Percentiles rank a stretch among this genome's conserved stretches.
Conservation (phyloP, 2,329 filamentous ascomycete species). For the Cladosporium sp. region DNA sequence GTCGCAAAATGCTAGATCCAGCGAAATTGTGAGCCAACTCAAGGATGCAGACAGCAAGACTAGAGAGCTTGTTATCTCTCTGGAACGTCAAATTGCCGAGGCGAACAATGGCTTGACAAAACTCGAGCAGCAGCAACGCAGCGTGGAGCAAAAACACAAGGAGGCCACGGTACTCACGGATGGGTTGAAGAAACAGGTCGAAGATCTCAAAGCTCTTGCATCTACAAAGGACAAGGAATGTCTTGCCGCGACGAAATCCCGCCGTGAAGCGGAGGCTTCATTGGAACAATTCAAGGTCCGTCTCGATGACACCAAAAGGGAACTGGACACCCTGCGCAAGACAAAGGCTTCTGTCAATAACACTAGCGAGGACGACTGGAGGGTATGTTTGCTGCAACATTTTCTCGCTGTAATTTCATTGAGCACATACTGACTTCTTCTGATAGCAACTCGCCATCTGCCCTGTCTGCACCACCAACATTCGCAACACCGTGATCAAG, state of each 20-base stretch:
- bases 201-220: slow-evolving; percentile 68
- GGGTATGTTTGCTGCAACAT: slow-evolving; percentile 31
- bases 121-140: slow-evolving; percentile 66
- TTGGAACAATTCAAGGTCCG: slow-evolving; percentile 73
- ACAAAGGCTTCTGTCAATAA: slow-evolving; percentile 64
- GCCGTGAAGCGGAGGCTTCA: slow-evolving; percentile 62
- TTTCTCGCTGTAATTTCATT: neutral
- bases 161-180: slow-evolving; percentile 69
- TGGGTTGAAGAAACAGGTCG: slow-evolving; percentile 67
- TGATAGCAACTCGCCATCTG: slow-evolving; percentile 71
- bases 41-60: slow-evolving; percentile 84
- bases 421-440: neutral
- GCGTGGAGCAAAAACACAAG: slow-evolving; percentile 64
- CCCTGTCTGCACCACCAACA: slow-evolving; percentile 84
- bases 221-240: slow-evolving; percentile 69
- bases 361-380: slow-evolving; percentile 76
- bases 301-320: slow-evolving; percentile 73
- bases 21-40: slow-evolving; percentile 86
- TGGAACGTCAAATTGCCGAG: slow-evolving; percentile 88
- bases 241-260: slow-evolving; percentile 57
- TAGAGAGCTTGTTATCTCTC: slow-evolving; percentile 68
- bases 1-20: slow-evolving; percentile 80
- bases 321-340: slow-evolving; percentile 77
- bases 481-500: slow-evolving; percentile 91
- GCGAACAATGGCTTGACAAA: slow-evolving; percentile 72